Conservation (phyloP, 1,284 basidiomycete genomes). For the Hemileia vastatrix region DNA sequence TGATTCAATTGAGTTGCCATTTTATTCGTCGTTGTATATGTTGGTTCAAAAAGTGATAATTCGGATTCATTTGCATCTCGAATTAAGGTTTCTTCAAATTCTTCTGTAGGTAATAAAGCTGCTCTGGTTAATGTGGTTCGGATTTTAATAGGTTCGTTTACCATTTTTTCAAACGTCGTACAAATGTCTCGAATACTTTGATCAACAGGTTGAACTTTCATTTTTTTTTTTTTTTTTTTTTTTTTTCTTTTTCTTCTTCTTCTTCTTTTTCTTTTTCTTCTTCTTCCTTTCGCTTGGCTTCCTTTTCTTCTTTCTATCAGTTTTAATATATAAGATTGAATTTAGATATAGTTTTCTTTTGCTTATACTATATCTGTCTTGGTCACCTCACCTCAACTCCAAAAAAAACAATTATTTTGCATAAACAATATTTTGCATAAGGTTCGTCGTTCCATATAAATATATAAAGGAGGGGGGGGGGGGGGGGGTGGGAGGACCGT, state of each 20-base stretch:
- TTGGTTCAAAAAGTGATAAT: constrained; percentile 14
- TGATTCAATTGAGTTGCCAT: too few species aligned
- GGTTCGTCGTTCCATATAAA: too few species aligned
- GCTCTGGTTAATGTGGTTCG: constrained; percentile 3
- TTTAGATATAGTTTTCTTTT: too few species aligned
- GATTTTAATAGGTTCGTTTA: constrained; percentile 7
- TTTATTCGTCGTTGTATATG: too few species aligned
- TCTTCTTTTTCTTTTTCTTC: neutral
- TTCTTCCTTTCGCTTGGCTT: neutral
- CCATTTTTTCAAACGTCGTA: neutral
- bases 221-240: neutral
- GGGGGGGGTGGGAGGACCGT: too few species aligned
- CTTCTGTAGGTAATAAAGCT: constrained; percentile 9
- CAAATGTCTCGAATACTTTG: neutral
- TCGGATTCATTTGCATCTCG: constrained; percentile 20
- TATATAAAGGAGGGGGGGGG: too few species aligned
- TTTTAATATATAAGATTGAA: too few species aligned
- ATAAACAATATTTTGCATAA: too few species aligned
- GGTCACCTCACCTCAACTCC: too few species aligned
- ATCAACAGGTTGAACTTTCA: neutral
- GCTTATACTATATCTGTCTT: too few species aligned
- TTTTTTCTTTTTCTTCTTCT: neutral
- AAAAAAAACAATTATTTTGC: too few species aligned
- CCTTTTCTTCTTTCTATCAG: too few species aligned
- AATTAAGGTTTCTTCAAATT: constrained; percentile 16